phyloP scores from a whole-genome alignment of 2,329 filamentous ascomycete species.

The Byssothecium circinans region DNA sequence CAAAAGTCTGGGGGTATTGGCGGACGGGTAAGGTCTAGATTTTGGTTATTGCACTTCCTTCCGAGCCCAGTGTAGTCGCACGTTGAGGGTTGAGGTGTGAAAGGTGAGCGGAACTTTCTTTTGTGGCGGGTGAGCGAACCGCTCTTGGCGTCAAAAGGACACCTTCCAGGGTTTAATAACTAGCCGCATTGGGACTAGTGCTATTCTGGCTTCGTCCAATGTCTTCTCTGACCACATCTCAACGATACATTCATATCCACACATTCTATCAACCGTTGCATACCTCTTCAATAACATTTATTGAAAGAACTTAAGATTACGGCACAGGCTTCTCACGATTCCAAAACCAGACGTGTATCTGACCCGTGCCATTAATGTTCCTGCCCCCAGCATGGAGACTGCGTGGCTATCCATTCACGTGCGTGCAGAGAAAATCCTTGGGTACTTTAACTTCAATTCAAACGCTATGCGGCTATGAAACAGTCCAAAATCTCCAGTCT shows the following conservation, averaged over 20 bases:
- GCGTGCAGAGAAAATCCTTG: no score
- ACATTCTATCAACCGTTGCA: neutral
- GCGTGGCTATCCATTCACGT: no score
- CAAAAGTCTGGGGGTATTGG: no score
- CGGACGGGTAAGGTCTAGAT: conserved; percentile 2
- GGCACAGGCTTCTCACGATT: no score
- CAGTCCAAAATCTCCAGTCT: no score
- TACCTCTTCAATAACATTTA: no score
- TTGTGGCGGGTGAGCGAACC: conserved; percentile 25
- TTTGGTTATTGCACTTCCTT: conserved; percentile 2
- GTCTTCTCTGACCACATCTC: conserved; percentile 31
- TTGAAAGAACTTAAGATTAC: no score
- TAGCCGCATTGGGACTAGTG: conserved; percentile 21
- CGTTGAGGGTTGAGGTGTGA: conserved; percentile 11
- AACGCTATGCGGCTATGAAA: no score
- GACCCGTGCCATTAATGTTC: no score
- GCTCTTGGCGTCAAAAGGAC: conserved; percentile 27
- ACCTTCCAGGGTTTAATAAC: conserved; percentile 17
- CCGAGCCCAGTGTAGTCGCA: conserved; percentile 11
- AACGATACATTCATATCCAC: neutral
- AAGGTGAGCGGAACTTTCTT: conserved; percentile 11
- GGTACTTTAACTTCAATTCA: no score
- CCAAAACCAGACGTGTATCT: no score
- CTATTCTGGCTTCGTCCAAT: conserved; percentile 29
- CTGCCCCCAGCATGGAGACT: no score